phyloP scores from a whole-genome alignment of 441 rosid genomes.

The Gossypium schwendimanii region DNA sequence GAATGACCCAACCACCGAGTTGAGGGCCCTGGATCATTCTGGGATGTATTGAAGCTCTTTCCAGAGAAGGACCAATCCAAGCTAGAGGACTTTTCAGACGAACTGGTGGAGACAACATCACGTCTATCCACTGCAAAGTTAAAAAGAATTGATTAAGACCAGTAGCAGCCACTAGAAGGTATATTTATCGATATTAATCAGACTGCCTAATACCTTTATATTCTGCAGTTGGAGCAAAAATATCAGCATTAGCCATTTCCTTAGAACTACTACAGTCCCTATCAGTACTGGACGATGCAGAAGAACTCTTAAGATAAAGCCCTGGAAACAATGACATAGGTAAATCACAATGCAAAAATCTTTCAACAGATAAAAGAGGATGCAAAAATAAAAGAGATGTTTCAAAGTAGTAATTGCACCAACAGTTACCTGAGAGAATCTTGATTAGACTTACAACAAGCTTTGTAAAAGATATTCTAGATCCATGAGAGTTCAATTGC shows the following conservation, averaged over 20 bases:
- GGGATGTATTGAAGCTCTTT: constrained; percentile 37
- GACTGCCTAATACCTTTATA: constrained; percentile 40
- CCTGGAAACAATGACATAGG: constrained; percentile 38
- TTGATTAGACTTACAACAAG: constrained; percentile 52
- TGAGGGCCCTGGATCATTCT: constrained; percentile 34
- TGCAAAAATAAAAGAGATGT: background rate
- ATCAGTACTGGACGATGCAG: constrained; percentile 22
- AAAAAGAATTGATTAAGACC: constrained; percentile 13
- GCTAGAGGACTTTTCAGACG: constrained; percentile 38
- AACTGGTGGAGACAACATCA: constrained; percentile 45
- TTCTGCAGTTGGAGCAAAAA: constrained; percentile 30
- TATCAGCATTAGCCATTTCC: constrained; percentile 28
- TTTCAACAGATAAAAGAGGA: background rate
- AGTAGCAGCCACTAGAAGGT: background rate
- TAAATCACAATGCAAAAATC: constrained; percentile 19
- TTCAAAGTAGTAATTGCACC: background rate
- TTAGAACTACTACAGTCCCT: constrained; percentile 30
- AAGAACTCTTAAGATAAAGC: constrained; percentile 33
- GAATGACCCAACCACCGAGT: constrained; percentile 32
- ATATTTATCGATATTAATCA: constrained; percentile 13
- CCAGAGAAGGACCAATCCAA: constrained; percentile 31
- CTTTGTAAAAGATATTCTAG: constrained; percentile 43
- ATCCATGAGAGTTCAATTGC: constrained; percentile 33
- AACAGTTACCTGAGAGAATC: constrained; percentile 63
- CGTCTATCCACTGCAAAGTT: constrained; percentile 41